Evolutionary conservation across 352 stramenopile species (phyloP), one percentile per base, ranked within the genome.

Genomic region (Phytopythium boreale): DNA sequence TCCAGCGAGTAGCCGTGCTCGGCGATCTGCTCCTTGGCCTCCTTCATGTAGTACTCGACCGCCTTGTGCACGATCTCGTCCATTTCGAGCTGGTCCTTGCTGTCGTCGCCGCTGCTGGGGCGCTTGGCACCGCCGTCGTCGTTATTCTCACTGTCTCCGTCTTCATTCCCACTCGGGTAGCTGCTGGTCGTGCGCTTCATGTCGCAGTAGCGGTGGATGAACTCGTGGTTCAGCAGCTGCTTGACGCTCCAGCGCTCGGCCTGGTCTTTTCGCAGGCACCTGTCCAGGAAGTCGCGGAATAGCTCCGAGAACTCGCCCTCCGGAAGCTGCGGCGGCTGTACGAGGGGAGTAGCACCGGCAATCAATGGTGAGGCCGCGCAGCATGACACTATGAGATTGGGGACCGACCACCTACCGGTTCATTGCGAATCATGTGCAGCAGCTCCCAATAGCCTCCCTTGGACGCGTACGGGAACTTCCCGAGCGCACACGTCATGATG

Each of bases 391-490:
- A 62, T 6, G 4, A 15, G 20, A 61, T 43, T 11, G 12, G n/a
- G n/a, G 26, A 51, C 34, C 4, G 34, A 14, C 7, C 5, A 39
- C 78, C 19, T 68, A 92, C 84, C 52, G 79, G 72, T 57, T 93
- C 84, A 55, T 95, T 95, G 64, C 87, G 84, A 43, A 95, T 93
- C 76, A 90, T 93, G 70, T 95, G 83, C 5, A 98, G 76, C 17
- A 98, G 69, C 56, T 92, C 84, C 89, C 91, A 98, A 68, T 97
- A 97, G 7, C 84, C 92, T n/a, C 80, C 82, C 65, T 88, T 80
- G 4, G 82, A 88, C 22, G 86, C 87, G 50, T 97, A 96, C 39
- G 91, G 91, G 72, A 96, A 97, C 44, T 81, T 84, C 2, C 92
- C 92, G 10, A 97, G 72, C 27, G 89, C 92, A 59, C 92, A 94